A percentile compares a stretch with the other conserved stretches of the same genome.
Evolutionary conservation across 2,329 filamentous ascomycete species (phyloP).

Genomic region (Colletotrichum cuscutae): DNA sequence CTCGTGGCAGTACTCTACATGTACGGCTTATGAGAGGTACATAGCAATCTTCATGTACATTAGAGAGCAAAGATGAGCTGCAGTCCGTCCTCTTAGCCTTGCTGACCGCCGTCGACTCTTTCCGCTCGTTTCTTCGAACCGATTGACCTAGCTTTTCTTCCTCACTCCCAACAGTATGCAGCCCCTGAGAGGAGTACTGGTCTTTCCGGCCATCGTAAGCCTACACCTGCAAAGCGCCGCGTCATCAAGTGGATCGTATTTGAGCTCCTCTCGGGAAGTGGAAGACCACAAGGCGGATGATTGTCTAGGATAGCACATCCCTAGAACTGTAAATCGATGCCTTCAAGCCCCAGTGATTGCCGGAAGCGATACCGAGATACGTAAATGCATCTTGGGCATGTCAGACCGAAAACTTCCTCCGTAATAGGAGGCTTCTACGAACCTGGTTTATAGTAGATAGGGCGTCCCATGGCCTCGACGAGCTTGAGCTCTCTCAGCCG

Average conservation of each 20-base stretch:
- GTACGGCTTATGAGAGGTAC: neutral
- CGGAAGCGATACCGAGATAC: conserved; percentile 68
- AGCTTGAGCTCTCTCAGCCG: conserved; percentile 72
- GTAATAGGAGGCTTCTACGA: conserved; percentile 43
- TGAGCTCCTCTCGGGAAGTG: neutral
- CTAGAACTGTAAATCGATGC: conserved; percentile 66
- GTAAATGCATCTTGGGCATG: conserved; percentile 70
- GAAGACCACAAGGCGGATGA: neutral
- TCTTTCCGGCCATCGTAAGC: neutral
- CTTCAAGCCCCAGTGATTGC: conserved; percentile 71
- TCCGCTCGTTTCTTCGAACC: too few species aligned
- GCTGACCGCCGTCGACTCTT: neutral
- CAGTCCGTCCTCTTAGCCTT: neutral
- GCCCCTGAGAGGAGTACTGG: neutral
- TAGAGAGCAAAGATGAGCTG: neutral
- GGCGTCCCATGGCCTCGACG: conserved; percentile 54
- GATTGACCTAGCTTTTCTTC: too few species aligned
- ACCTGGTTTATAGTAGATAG: conserved; percentile 84
- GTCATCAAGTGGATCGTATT: neutral
- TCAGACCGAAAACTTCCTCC: conserved; percentile 16
- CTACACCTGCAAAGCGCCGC: neutral
- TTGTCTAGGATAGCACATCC: conserved; percentile 46
- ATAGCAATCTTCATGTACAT: neutral
- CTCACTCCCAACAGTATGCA: neutral
- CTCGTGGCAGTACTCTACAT: neutral